Evolutionary conservation across 257 asterid species (phyloP), one percentile per base, ranked within the genome.

Genomic region (Dorcoceras hygrometricum): DNA sequence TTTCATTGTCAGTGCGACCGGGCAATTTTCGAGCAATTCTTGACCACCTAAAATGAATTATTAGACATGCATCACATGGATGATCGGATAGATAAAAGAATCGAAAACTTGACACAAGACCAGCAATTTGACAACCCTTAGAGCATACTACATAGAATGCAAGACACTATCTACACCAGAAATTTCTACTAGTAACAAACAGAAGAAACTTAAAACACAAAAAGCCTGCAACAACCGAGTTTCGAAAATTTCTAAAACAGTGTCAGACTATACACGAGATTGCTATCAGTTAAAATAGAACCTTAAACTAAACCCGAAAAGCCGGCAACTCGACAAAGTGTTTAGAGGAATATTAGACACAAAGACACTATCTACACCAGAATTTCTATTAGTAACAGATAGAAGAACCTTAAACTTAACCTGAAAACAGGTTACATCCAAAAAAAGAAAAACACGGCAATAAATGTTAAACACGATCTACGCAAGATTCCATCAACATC

Each of bases 1-100:
- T 92, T 75, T 92, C 97, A 60, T 92, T 92, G 64, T 92, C 98
- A 0, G 98, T 92, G 75, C 98, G 89, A 6, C 98, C 98, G 1
- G 98, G 97, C 65, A 92, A 57, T 71, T 87, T 92, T 20, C 83
- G 78, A 2, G 98, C 98, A 69, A 92, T 92, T 78, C 84, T 87
- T 18, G 98, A 92, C 98, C 98, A 92, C 75, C 98, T 92, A 62
- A 71, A 67, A 5, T 58, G 16, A 10, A 27, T 59, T 4, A 57
- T 8, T 8, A 71, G 23, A 3, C 23, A 32, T 16, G 9, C 0
- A 34, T 43, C 48, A 57, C 28, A 68, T 0, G 27, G 39, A 27
- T 20, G 4, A 43, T 34, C 36, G 5, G 23, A 36, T 5, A 23
- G n/a, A 43, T 12, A 19, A 19, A 46, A 23, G 29, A 46, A 46